Evolutionary conservation across 345 rosid species (phyloP).

Genomic region (Fremontodendron californicum): DNA sequence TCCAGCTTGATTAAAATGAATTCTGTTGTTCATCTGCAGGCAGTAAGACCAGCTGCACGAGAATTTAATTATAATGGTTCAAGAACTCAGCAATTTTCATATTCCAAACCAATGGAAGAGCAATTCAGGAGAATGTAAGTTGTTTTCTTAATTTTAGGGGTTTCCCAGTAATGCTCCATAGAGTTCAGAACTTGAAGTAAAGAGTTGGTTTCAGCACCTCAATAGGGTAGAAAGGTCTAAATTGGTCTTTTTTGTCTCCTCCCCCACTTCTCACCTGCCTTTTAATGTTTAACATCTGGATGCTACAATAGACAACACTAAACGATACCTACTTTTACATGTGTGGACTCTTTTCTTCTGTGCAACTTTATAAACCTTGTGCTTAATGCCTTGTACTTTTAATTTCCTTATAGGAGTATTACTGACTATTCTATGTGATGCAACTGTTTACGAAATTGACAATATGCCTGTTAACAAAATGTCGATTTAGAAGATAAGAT

Average conservation of each 20-base stretch:
- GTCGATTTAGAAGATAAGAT: neutral
- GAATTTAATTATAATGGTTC: slow-evolving; percentile 44
- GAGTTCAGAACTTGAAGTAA: neutral
- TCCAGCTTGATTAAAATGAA: neutral
- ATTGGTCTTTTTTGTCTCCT: neutral
- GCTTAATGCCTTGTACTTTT: neutral
- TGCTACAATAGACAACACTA: neutral
- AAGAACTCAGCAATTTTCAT: slow-evolving; percentile 39
- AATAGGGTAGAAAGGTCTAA: neutral
- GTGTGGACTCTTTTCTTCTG: neutral
- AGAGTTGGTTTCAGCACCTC: neutral
- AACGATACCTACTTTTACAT: neutral
- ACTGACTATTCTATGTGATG: neutral
- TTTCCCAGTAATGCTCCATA: neutral
- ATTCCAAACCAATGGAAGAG: slow-evolving; percentile 46
- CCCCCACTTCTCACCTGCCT: neutral
- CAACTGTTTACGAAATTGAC: neutral
- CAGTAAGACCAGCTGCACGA: slow-evolving; percentile 37
- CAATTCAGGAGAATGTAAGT: slow-evolving; percentile 64
- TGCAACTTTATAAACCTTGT: neutral
- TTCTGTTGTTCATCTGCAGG: slow-evolving; percentile 36
- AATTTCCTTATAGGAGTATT: neutral
- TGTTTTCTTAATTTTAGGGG: slow-evolving; percentile 10
- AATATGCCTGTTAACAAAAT: neutral
- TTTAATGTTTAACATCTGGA: neutral